Percentiles rank a stretch among this genome's conserved stretches.
Conservation (phyloP, 1,139 yeast species). For the Pichia sp. region DNA sequence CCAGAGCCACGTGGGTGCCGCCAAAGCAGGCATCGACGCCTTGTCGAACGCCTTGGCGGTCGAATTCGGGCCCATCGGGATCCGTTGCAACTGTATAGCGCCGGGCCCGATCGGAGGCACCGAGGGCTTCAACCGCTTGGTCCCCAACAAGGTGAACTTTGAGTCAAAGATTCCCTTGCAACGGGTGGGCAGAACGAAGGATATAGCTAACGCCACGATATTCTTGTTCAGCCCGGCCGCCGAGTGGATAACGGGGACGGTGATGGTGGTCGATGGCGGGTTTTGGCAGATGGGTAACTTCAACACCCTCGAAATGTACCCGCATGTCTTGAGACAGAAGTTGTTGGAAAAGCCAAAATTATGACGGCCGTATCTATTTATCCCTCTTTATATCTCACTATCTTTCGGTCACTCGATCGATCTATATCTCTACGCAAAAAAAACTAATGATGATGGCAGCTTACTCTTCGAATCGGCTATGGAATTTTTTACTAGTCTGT, state of each 20-base stretch:
- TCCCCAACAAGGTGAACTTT: conserved; percentile 41
- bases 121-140: conserved; percentile 67
- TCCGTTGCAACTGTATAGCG: conserved; percentile 75
- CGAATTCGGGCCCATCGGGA: conserved; percentile 84
- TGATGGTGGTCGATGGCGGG: conserved; percentile 85
- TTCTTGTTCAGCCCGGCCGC: conserved; percentile 82
- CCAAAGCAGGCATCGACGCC: conserved; percentile 92
- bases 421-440: too few relatives aligned
- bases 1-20: conserved; percentile 86
- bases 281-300: conserved; percentile 73
- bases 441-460: neutral
- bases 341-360: conserved; percentile 27
- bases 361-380: conserved; percentile 5
- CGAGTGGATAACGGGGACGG: conserved; percentile 69
- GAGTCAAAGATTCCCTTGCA: conserved; percentile 63
- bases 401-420: too few relatives aligned
- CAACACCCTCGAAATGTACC: conserved; percentile 36
- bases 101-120: conserved; percentile 84
- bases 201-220: conserved; percentile 89
- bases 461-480: conserved; percentile 6
- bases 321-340: conserved; percentile 32
- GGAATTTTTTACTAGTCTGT: neutral
- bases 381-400: too few relatives aligned
- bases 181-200: conserved; percentile 67
- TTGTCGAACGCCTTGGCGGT: conserved; percentile 76